These are phyloP conservation scores for Trametes punicea DNA, from an alignment of 768 basidiomycete genomes.

Conservation along the genomic window DNA sequence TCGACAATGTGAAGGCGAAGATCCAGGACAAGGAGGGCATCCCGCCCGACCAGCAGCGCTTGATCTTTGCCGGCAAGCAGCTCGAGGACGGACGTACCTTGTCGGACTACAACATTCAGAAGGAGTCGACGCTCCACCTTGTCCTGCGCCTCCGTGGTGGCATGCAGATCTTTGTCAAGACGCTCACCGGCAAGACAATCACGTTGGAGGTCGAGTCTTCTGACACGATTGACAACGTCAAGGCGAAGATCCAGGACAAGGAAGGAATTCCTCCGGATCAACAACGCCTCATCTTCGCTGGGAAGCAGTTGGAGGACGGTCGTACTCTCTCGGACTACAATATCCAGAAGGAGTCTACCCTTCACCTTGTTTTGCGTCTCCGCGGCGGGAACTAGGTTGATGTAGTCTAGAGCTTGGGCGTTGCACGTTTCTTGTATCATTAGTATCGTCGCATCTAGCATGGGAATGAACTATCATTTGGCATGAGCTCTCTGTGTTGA, in stretches of 20 bases:
- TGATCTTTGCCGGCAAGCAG: slow-evolving; percentile 94
- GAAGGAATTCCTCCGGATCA: slow-evolving; percentile 34
- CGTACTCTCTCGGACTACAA: slow-evolving; percentile 36
- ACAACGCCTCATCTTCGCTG: slow-evolving; percentile 33
- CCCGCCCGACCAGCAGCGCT: slow-evolving; percentile 82
- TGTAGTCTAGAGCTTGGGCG: neutral
- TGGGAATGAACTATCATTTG: slow-evolving; percentile 1
- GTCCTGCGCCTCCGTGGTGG: slow-evolving; percentile 34
- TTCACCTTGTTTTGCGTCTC: slow-evolving; percentile 54
- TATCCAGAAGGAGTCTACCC: slow-evolving; percentile 33
- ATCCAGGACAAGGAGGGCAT: slow-evolving; percentile 85
- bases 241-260: slow-evolving; percentile 35
- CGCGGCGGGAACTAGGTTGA: slow-evolving; percentile 58
- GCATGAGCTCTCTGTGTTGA: neutral
- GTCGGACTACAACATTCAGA: slow-evolving; percentile 77
- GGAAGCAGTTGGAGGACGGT: slow-evolving; percentile 34
- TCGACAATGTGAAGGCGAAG: slow-evolving; percentile 85
- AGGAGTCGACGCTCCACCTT: slow-evolving; percentile 75
- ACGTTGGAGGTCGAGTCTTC: slow-evolving; percentile 50
- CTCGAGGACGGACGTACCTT: slow-evolving; percentile 91
- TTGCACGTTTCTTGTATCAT: slow-evolving; percentile 1
- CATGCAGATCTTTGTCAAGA: slow-evolving; percentile 52
- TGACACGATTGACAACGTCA: slow-evolving; percentile 34
- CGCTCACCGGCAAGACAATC: slow-evolving; percentile 52
- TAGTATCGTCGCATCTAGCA: slow-evolving; percentile 1